Conservation (phyloP, 1,284 basidiomycete genomes). For the Fistulinella cinereoalba region DNA sequence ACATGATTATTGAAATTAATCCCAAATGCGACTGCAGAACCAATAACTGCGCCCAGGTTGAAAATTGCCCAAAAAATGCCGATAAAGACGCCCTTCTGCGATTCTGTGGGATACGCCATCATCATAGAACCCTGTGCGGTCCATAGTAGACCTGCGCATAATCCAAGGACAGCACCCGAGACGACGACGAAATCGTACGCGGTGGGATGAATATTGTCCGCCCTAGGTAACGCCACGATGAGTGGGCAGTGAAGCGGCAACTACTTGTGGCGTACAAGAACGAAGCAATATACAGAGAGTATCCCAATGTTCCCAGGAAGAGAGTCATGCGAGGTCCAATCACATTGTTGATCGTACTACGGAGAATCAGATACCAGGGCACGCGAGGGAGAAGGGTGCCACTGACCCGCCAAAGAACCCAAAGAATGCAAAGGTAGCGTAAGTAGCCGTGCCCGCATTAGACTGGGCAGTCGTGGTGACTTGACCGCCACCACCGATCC, state of each 20-base stretch:
- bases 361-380: neutral
- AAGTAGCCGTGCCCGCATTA: constrained; percentile 65
- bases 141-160: constrained; percentile 86
- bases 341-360: constrained; percentile 71
- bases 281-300: constrained; percentile 71
- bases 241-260: neutral
- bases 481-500: constrained; percentile 71
- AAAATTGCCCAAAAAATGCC: constrained; percentile 77
- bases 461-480: constrained; percentile 56
- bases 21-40: constrained; percentile 62
- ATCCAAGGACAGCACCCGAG: constrained; percentile 76
- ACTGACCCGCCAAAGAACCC: constrained; percentile 42
- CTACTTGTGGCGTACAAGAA: constrained; percentile 51
- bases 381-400: constrained; percentile 4
- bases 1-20: constrained; percentile 52
- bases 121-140: constrained; percentile 82
- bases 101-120: constrained; percentile 77
- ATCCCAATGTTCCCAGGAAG: constrained; percentile 66
- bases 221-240: constrained; percentile 37
- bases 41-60: constrained; percentile 70
- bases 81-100: constrained; percentile 77
- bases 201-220: constrained; percentile 61
- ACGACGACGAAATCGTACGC: constrained; percentile 67
- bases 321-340: constrained; percentile 74
- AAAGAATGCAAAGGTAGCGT: constrained; percentile 62